A percentile compares a stretch with the other conserved stretches of the same genome.
These are phyloP conservation scores for Nicotiana tabacum DNA, from an alignment of 257 asterid species.

Conservation along the genomic window DNA sequence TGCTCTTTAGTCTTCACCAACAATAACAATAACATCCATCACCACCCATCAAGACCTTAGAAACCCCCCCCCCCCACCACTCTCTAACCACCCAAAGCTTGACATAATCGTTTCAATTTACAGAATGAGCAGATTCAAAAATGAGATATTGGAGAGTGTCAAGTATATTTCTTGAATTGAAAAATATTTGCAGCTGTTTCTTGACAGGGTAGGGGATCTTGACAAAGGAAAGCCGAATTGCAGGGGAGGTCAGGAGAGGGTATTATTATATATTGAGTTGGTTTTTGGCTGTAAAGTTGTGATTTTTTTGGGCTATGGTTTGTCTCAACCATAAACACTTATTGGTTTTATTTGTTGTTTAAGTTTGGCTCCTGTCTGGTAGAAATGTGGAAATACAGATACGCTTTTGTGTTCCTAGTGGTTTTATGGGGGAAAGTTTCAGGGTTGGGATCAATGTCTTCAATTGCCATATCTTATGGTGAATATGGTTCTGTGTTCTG, in stretches of 20 bases:
- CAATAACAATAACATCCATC: neutral
- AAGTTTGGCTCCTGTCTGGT: constrained; percentile 6
- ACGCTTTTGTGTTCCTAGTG: constrained; percentile 23
- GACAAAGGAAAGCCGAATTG: neutral
- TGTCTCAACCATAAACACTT: neutral
- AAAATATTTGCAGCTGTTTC: neutral
- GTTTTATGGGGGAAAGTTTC: constrained; percentile 35
- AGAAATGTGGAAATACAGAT: constrained; percentile 6
- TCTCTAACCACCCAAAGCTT: neutral
- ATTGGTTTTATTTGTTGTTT: neutral
- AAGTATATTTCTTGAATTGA: neutral
- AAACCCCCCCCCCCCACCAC: neutral
- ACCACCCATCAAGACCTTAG: neutral
- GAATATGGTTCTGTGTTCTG: constrained; percentile 82
- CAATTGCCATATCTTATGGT: constrained; percentile 81
- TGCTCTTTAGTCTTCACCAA: neutral
- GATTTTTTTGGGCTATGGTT: neutral
- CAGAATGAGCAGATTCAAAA: neutral
- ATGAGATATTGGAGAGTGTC: neutral
- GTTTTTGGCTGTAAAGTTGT: neutral
- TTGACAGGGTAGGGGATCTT: neutral
- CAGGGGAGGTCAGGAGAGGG: neutral
- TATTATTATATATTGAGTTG: neutral
- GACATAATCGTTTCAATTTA: neutral
- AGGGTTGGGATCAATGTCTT: constrained; percentile 86